Evolutionary conservation across 1,284 basidiomycete genomes (phyloP).

Genomic region (Trichosporon sp.): DNA sequence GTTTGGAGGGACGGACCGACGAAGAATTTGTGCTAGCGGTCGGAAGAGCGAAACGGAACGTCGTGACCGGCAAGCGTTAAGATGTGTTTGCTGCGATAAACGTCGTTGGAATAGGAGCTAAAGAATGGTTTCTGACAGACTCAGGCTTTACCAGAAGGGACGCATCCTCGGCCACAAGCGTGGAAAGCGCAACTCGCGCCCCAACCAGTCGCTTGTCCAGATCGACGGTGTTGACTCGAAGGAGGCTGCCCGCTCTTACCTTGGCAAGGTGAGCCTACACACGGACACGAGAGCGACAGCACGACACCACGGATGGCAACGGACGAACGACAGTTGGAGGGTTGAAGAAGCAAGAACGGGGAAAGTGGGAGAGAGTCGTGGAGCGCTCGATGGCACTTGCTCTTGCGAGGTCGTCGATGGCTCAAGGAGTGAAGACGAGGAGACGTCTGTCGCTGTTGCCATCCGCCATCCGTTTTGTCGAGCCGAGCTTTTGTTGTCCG

Average conservation of each 20-base stretch:
- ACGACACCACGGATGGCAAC: neutral
- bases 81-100: neutral
- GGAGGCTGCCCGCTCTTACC: slow-evolving; percentile 96
- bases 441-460: too few relatives aligned
- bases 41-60: too few relatives aligned
- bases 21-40: neutral
- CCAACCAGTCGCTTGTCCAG: slow-evolving; percentile 94
- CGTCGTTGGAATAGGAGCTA: slow-evolving; percentile 1
- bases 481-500: neutral
- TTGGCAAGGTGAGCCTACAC: slow-evolving; percentile 79
- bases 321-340: neutral
- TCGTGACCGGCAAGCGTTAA: neutral
- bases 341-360: neutral
- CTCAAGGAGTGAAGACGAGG: neutral
- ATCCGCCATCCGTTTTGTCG: neutral
- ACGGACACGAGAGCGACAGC: slow-evolving; percentile 1
- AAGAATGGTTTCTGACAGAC: slow-evolving; percentile 6
- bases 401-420: neutral
- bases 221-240: slow-evolving; percentile 94
- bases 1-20: neutral
- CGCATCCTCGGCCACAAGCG: slow-evolving; percentile 98
- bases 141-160: slow-evolving; percentile 92
- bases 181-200: slow-evolving; percentile 92
- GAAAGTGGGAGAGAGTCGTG: neutral
- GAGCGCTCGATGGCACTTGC: neutral